Base-by-base conservation (phyloP, 352 stramenopile species). In the Phytopythium litorale region DNA sequence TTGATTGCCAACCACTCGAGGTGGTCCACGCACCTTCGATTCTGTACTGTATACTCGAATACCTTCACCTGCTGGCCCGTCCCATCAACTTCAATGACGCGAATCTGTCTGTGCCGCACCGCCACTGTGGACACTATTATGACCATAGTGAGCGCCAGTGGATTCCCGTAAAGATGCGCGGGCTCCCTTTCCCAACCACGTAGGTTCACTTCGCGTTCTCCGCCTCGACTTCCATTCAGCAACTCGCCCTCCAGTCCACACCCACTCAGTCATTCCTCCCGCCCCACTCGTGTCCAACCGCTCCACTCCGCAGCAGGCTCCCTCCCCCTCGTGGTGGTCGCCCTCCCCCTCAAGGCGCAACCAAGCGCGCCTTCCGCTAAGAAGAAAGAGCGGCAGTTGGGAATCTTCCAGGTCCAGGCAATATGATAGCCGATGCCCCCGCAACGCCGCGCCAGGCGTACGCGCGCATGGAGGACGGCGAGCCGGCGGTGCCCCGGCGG, bases 401-500 rank as follows among this genome's bases (percentile, higher is more conserved):
- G 42, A 49, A 49, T 49, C 42, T 15, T n/a, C 42, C n/a, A 6
- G 5, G n/a, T 23, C 15, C n/a, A 21, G 19, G 19, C 19, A 37
- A 40, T n/a, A 71, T 62, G 30, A 70, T 72, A 62, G 33, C 52
- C 33, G 63, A 73, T 64, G 52, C 49, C 23, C 70, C 73, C 6
- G 43, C 12, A 6, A 77, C 73, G 28, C 73, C 73, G 1, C 63
- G 63, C 53, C 64, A 73, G 38, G 62, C 59, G n/a, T 81, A 63
- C 55, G 68, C 54, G 64, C 70, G 73, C 45, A 66, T 81, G 60
- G 71, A 79, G 43, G 73, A 81, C 49, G 48, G 62, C 48, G 55
- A 64, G 21, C 7, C 56, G 9, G 64, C 67, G 60, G 23, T 51
- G n/a, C 54, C 54, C 1, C 54, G 9, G 38, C 71, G 67, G 15